These are phyloP conservation scores for Salix dunnii DNA, from an alignment of 345 rosid genomes.

Conservation along the genomic window DNA sequence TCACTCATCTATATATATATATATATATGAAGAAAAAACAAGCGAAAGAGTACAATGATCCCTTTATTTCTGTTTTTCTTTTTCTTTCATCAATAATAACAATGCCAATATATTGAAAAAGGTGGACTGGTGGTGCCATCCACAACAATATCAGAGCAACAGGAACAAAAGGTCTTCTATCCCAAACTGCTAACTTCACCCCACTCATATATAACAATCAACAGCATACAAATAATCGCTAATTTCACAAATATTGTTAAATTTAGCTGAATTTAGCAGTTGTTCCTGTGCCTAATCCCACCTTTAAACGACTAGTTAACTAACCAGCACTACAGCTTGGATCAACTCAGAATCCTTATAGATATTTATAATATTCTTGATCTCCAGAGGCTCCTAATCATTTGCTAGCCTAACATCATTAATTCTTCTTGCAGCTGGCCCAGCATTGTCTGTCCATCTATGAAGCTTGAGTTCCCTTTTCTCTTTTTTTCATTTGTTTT, in stretches of 20 bases:
- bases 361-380: not conserved
- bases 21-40: constrained; percentile 17
- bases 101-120: not conserved
- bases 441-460: constrained; percentile 28
- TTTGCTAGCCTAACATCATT: constrained; percentile 39
- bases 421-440: constrained; percentile 42
- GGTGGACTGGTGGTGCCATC: constrained; percentile 5
- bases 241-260: not conserved
- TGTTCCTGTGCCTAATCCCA: constrained; percentile 47
- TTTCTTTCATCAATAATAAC: constrained; percentile 8
- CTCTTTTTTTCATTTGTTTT: constrained; percentile 13
- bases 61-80: not conserved
- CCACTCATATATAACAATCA: not conserved
- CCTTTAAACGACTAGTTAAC: constrained; percentile 1
- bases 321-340: not conserved
- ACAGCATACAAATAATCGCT: constrained; percentile 1
- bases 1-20: constrained; percentile 5
- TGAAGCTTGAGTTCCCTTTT: constrained; percentile 28
- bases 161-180: constrained; percentile 38
- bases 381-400: constrained; percentile 24
- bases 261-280: constrained; percentile 45
- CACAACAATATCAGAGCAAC: constrained; percentile 12
- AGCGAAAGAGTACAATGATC: constrained; percentile 18
- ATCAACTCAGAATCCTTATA: not conserved
- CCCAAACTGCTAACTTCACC: constrained; percentile 45